These are phyloP conservation scores for Thelonectria olida DNA, from an alignment of 2,329 filamentous ascomycete species.

Conservation along the genomic window DNA sequence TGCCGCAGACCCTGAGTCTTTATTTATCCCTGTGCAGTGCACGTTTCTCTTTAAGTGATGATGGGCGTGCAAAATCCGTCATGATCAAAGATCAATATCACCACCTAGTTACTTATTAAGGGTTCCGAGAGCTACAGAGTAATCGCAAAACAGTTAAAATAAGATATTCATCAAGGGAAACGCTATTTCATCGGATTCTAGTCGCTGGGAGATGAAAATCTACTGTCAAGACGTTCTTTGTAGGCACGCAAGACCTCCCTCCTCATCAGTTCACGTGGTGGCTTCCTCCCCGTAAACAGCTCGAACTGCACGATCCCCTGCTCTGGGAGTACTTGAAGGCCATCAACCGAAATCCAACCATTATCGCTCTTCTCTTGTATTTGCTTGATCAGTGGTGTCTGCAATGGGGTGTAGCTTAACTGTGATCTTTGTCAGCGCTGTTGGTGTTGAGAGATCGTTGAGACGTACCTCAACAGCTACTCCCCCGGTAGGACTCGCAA, in stretches of 20 bases:
- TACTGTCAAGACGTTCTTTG: neutral
- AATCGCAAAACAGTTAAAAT: no score
- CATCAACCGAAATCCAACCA: conserved; percentile 68
- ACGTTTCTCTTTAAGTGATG: no score
- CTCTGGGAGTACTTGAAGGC: conserved; percentile 67
- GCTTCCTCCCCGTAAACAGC: conserved; percentile 67
- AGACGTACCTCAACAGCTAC: conserved; percentile 56
- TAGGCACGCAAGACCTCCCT: conserved; percentile 12
- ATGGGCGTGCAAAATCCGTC: no score
- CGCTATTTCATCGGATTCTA: neutral
- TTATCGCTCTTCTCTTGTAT: conserved; percentile 56
- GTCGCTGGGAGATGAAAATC: neutral
- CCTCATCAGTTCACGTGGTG: conserved; percentile 63
- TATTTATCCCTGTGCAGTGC: no score
- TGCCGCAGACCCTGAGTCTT: no score
- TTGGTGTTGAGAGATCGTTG: conserved; percentile 46
- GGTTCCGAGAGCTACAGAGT: no score
- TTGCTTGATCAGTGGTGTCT: conserved; percentile 60
- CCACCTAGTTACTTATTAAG: no score
- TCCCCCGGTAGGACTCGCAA: conserved; percentile 65
- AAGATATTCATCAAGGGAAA: neutral
- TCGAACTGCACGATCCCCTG: conserved; percentile 71
- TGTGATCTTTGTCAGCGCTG: conserved; percentile 47
- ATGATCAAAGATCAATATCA: no score
- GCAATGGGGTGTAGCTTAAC: conserved; percentile 18